Evolutionary conservation across 305 asterid genomes (phyloP), one percentile per base, ranked within the genome.

Genomic region (Euphrasia arctica): DNA sequence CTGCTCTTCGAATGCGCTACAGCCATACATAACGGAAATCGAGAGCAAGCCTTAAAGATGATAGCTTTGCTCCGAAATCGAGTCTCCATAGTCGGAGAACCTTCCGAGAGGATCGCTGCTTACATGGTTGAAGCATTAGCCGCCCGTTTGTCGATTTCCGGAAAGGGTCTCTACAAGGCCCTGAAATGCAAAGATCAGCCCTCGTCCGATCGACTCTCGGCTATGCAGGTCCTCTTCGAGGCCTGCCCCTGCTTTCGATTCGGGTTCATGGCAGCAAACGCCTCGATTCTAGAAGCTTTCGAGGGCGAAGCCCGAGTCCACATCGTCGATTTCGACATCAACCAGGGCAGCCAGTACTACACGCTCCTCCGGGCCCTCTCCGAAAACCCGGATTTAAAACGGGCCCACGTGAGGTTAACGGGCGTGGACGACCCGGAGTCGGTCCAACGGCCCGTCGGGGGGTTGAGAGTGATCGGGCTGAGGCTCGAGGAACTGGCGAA

Each of bases 351-450:
- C 77, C 97, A 92, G 62, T 92, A 92, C 63, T 89, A 89, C 75
- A 85, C 97, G 0, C 80, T 92, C 57, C 81, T 92, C 67, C 87
- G 80, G 75, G 81, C 94, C 4, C 75, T 92, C 54, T 85, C 86
- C 10, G 66, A 52, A 58, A 62, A 77, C 65, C 93, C 85, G 0
- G 83, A 85, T 0, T 82, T 83, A 3, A 78, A 70, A 32, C 78
- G 79, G 9, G 87, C 93, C 12, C 91, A 78, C 57, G 39, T 92
- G 54, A 77, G 74, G 72, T 66, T 92, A 63, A 92, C 96, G 1
- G 98, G 95, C 0, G 94, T 92, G 12, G 98, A 92, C 4, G 96
- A 92, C 80, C 98, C 98, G 7, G 97, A 89, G 62, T 77, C 97
- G 4, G 90, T 92, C 68, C 95, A 92, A 68, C 91, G 97, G 0